phyloP scores from a whole-genome alignment of 805 yeast species.

The Teunomyces atbi region DNA sequence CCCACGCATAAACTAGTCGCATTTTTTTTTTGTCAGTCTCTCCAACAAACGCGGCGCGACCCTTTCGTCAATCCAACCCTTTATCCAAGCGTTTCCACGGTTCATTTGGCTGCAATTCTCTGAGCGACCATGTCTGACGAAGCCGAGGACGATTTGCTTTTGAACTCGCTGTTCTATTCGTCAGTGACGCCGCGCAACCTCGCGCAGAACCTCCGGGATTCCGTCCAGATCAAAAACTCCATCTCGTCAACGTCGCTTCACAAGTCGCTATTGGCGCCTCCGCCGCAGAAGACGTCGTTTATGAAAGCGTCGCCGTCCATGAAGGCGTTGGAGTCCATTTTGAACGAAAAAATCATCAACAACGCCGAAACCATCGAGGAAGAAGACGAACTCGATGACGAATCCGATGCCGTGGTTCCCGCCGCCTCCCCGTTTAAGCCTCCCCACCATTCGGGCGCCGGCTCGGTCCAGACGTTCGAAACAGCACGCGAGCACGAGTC shows the following conservation, averaged over 20 bases:
- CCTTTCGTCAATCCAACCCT: background rate
- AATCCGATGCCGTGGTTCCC: background rate
- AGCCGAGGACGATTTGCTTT: constrained; percentile 27
- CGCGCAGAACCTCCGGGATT: constrained; percentile 22
- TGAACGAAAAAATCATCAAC: constrained; percentile 16
- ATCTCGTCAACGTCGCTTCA: constrained; percentile 24
- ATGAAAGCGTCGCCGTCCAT: constrained; percentile 42
- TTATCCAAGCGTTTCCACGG: background rate
- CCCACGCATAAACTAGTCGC: background rate
- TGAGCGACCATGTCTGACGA: background rate
- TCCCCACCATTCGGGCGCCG: constrained; percentile 5
- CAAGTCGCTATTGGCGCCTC: constrained; percentile 4
- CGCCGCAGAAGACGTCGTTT: constrained; percentile 19
- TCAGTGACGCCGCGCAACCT: constrained; percentile 24
- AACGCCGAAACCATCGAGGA: constrained; percentile 9
- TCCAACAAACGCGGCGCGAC: background rate
- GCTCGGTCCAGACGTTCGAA: constrained; percentile 27
- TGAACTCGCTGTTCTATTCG: constrained; percentile 34
- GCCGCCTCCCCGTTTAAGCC: background rate
- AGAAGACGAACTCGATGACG: constrained; percentile 16
- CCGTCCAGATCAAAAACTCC: constrained; percentile 27
- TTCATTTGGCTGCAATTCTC: too few species aligned
- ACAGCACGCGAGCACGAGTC: constrained; percentile 20
- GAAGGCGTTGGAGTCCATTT: constrained; percentile 38
- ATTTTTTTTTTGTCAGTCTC: background rate